These are phyloP conservation scores for Chytriomyces confervae DNA, from an alignment of 192 early-diverging fungal species.

Conservation along the genomic window DNA sequence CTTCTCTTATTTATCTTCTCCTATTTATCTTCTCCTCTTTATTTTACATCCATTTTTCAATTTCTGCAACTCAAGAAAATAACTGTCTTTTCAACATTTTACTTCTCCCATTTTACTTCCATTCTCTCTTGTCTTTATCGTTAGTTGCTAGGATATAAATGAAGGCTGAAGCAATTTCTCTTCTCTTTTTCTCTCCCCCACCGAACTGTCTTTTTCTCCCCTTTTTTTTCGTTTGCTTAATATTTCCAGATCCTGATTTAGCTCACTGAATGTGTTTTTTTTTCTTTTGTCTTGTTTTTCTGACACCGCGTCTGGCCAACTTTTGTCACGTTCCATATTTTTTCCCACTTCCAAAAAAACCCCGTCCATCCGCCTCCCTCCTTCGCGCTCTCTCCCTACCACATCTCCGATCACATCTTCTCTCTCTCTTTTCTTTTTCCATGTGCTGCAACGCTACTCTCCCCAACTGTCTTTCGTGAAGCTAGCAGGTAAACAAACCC, in stretches of 20 bases:
- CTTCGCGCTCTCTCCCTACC: not conserved
- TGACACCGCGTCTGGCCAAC: not conserved
- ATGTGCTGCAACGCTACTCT: too few relatives aligned
- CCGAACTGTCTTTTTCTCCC: too few relatives aligned
- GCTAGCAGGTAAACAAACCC: not conserved
- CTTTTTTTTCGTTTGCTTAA: not conserved
- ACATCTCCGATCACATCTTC: too few relatives aligned
- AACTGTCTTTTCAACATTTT: too few relatives aligned
- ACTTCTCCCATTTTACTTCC: too few relatives aligned
- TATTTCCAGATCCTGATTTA: not conserved
- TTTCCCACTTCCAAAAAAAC: not conserved
- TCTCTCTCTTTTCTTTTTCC: too few relatives aligned
- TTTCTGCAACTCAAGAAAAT: too few relatives aligned
- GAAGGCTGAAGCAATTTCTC: not conserved
- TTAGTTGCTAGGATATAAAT: too few relatives aligned
- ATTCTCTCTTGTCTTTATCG: too few relatives aligned
- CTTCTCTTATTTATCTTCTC: too few relatives aligned
- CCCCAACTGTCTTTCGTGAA: not conserved
- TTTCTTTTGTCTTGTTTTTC: not conserved
- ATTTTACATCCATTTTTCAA: too few relatives aligned
- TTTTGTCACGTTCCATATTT: not conserved
- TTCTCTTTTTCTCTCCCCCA: not conserved
- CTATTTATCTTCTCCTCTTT: too few relatives aligned
- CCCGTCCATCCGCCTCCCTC: not conserved
- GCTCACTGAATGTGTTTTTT: not conserved